These are phyloP conservation scores for Penicillium sp. DNA, from an alignment of 2,329 filamentous ascomycete genomes.

Conservation along the genomic window DNA sequence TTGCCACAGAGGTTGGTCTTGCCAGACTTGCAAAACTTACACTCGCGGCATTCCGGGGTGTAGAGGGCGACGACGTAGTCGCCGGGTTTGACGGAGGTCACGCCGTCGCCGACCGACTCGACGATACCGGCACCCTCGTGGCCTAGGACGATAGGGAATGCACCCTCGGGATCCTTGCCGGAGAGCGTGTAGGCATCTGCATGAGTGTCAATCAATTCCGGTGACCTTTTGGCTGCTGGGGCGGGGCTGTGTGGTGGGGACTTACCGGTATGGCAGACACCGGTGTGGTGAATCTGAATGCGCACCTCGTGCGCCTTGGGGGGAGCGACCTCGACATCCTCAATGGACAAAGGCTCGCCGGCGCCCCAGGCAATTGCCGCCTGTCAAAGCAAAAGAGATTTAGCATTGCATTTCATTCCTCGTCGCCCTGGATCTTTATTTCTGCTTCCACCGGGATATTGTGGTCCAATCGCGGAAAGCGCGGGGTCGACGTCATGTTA, in stretches of 20 bases:
- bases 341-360: conserved; percentile 80
- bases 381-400: no score
- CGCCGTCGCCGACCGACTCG: conserved; percentile 90
- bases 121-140: conserved; percentile 91
- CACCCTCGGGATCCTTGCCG: conserved; percentile 95
- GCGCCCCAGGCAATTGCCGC: conserved; percentile 97
- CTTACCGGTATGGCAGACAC: conserved; percentile 94
- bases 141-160: conserved; percentile 82
- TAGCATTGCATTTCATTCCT: no score
- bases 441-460: conserved; percentile 5
- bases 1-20: conserved; percentile 99
- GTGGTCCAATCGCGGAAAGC: background rate
- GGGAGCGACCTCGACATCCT: conserved; percentile 87
- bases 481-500: conserved; percentile 16
- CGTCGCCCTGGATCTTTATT: no score
- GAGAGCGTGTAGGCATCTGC: conserved; percentile 91
- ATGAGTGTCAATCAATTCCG: conserved; percentile 4
- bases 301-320: conserved; percentile 92
- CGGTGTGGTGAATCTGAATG: conserved; percentile 95
- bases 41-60: conserved; percentile 94
- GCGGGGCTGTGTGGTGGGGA: conserved; percentile 15
- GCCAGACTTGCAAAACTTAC: conserved; percentile 99
- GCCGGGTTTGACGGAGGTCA: conserved; percentile 88
- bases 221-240: background rate
- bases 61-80: conserved; percentile 90